Evolutionary conservation across 805 yeast genomes (phyloP).

Genomic region (Yarrowia sp.): DNA sequence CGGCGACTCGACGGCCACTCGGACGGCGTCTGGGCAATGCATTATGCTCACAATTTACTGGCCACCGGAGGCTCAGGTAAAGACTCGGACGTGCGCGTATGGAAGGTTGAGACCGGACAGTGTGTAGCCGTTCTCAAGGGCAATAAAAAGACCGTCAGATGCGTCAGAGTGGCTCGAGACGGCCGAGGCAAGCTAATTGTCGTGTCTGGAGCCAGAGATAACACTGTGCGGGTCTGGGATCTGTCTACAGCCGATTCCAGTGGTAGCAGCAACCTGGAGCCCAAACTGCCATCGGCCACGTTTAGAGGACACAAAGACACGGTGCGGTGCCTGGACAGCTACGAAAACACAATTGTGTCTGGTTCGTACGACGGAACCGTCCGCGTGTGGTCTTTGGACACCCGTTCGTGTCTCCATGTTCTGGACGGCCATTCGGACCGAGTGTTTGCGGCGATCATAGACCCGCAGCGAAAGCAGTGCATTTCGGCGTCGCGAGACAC

Average conservation of each 20-base stretch:
- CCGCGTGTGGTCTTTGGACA: conserved; percentile 63
- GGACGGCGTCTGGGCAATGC: conserved; percentile 97
- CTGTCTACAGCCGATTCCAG: conserved; percentile 22
- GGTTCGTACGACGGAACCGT: conserved; percentile 61
- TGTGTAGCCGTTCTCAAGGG: conserved; percentile 77
- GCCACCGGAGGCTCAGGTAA: conserved; percentile 97
- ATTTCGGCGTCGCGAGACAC: conserved; percentile 72
- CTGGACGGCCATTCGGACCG: conserved; percentile 32
- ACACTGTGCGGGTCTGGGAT: conserved; percentile 39
- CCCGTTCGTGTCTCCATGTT: conserved; percentile 59
- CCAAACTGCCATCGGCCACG: conserved; percentile 52
- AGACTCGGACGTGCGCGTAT: conserved; percentile 96
- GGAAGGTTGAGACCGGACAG: conserved; percentile 91
- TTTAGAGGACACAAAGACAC: conserved; percentile 59
- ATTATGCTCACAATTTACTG: conserved; percentile 86
- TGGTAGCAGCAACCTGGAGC: conserved; percentile 27
- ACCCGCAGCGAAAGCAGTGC: conserved; percentile 21
- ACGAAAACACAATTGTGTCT: conserved; percentile 65
- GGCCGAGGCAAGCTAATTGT: conserved; percentile 61
- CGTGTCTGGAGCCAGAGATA: conserved; percentile 32
- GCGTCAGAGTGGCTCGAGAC: conserved; percentile 28
- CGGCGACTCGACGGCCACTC: conserved; percentile 96
- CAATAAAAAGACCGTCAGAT: conserved; percentile 82
- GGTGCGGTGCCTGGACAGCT: conserved; percentile 58
- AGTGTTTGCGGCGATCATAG: conserved; percentile 22